These are phyloP conservation scores for Fusarium sp. DNA, from an alignment of 2,329 filamentous ascomycete genomes.

Conservation along the genomic window DNA sequence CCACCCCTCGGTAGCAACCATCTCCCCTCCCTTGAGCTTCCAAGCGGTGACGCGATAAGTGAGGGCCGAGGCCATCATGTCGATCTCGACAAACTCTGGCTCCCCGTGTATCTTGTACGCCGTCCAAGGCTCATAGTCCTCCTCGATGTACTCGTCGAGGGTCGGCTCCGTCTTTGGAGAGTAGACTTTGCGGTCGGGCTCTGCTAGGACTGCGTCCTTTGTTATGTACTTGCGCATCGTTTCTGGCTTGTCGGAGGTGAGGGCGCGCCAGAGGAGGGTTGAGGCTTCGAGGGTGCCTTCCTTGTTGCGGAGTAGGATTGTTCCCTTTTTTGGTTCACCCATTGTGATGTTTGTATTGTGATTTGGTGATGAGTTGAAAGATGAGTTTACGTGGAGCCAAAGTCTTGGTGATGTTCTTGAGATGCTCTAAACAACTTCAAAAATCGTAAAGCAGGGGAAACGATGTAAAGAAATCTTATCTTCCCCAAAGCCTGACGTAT, in stretches of 20 bases:
- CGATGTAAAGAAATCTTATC: not conserved
- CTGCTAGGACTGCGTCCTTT: constrained; percentile 49
- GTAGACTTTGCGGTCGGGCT: constrained; percentile 49
- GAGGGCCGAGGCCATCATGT: constrained; percentile 51
- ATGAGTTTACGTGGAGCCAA: not conserved
- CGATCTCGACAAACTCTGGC: constrained; percentile 53
- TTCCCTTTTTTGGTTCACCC: constrained; percentile 42
- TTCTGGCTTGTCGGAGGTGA: constrained; percentile 51
- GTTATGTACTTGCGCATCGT: constrained; percentile 50
- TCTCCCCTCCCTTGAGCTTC: constrained; percentile 46
- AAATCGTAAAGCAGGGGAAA: not conserved
- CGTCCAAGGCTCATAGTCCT: constrained; percentile 51
- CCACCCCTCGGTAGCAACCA: constrained; percentile 50
- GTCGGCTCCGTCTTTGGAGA: constrained; percentile 49
- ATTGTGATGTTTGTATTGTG: constrained; percentile 17
- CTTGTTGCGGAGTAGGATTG: constrained; percentile 51
- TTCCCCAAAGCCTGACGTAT: constrained; percentile 32
- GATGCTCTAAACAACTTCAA: not conserved
- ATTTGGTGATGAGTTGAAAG: not conserved
- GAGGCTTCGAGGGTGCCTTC: constrained; percentile 52
- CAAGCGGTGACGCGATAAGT: constrained; percentile 51
- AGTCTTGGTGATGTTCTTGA: not conserved
- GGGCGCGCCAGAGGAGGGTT: constrained; percentile 51
- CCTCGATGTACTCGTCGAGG: constrained; percentile 49
- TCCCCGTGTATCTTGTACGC: constrained; percentile 53